phyloP scores from a whole-genome alignment of 2,329 filamentous ascomycete genomes.

The Shiraia bambusicola region DNA sequence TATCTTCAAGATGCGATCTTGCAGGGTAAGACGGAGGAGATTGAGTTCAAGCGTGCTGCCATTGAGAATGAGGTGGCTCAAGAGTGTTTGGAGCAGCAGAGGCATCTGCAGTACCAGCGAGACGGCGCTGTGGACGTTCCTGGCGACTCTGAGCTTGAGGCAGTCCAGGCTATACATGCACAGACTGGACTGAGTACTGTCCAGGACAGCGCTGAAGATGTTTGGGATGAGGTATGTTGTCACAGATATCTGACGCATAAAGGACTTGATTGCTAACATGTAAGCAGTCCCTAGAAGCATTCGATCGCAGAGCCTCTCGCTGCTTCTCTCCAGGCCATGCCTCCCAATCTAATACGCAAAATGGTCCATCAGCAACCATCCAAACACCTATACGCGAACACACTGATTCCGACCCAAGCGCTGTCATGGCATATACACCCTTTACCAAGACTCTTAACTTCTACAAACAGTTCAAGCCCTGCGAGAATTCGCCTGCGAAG shows the following conservation, averaged over 20 bases:
- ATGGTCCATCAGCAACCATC: neutral
- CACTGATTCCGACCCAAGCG: constrained; percentile 7
- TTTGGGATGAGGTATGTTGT: neutral
- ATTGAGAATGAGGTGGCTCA: too few species aligned
- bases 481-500: constrained; percentile 16
- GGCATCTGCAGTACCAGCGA: too few species aligned
- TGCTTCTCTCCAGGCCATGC: too few species aligned
- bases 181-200: neutral
- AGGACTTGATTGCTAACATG: too few species aligned
- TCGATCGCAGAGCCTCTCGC: too few species aligned
- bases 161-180: neutral
- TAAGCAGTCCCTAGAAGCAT: too few species aligned
- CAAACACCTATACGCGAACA: constrained; percentile 5
- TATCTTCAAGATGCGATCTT: too few species aligned
- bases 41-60: too few species aligned
- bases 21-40: too few species aligned
- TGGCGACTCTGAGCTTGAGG: neutral
- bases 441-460: constrained; percentile 20
- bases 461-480: constrained; percentile 18
- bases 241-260: too few species aligned
- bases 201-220: neutral
- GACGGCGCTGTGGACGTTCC: too few species aligned
- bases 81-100: too few species aligned
- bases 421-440: constrained; percentile 12
- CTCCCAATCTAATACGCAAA: neutral